phyloP scores from a whole-genome alignment of 805 yeast species.

The Blastobotrys robertii region DNA sequence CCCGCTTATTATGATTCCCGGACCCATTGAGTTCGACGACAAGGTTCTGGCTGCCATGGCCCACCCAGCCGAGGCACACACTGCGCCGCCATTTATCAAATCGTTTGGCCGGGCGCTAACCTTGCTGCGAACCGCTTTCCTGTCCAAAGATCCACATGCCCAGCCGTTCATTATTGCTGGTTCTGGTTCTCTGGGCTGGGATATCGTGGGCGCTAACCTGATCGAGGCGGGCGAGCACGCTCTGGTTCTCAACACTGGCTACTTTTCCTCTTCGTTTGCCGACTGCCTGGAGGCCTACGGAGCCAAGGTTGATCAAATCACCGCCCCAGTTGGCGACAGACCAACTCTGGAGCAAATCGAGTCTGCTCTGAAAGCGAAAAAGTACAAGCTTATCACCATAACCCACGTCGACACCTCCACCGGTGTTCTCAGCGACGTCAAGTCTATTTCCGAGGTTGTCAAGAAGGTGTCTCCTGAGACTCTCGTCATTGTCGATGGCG shows the following conservation, averaged over 20 bases:
- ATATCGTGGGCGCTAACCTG: slow-evolving; percentile 71
- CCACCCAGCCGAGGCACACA: slow-evolving; percentile 81
- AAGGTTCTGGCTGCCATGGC: slow-evolving; percentile 71
- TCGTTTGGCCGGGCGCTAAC: slow-evolving; percentile 62
- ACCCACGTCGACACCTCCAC: slow-evolving; percentile 97
- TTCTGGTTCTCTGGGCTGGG: slow-evolving; percentile 96
- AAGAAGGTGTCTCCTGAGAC: slow-evolving; percentile 66
- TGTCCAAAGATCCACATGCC: slow-evolving; percentile 52
- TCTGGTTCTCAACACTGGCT: slow-evolving; percentile 82
- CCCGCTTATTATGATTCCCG: slow-evolving; percentile 57
- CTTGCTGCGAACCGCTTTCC: slow-evolving; percentile 65
- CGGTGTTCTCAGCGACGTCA: slow-evolving; percentile 74
- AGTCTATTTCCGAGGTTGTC: slow-evolving; percentile 50
- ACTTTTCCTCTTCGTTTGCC: slow-evolving; percentile 72
- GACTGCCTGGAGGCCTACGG: slow-evolving; percentile 65
- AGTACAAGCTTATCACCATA: slow-evolving; percentile 64
- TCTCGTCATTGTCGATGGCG: slow-evolving; percentile 83
- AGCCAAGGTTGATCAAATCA: slow-evolving; percentile 61
- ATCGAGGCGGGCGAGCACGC: slow-evolving; percentile 55
- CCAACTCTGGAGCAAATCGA: slow-evolving; percentile 51
- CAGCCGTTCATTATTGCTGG: slow-evolving; percentile 82
- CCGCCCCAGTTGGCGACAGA: slow-evolving; percentile 64
- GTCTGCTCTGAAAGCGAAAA: slow-evolving; percentile 39
- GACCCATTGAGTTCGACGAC: slow-evolving; percentile 79
- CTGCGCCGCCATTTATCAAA: slow-evolving; percentile 70